Conservation (phyloP, 2,329 filamentous ascomycete genomes). For the Fusarium euwallaceae region DNA sequence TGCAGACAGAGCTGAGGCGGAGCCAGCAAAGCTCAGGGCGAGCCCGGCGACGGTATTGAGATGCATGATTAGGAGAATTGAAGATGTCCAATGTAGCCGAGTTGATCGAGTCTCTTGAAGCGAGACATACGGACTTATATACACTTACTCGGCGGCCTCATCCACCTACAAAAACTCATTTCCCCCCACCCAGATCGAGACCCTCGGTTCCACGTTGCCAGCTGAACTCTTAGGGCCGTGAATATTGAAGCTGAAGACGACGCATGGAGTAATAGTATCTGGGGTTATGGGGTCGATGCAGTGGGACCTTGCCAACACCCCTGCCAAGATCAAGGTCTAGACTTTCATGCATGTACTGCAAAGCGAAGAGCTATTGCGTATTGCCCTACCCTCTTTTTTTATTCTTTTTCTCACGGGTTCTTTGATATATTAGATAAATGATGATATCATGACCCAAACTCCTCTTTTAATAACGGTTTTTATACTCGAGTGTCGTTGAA, state of each 20-base stretch:
- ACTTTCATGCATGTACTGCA: background rate
- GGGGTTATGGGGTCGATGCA: background rate
- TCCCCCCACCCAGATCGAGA: background rate
- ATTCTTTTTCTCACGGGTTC: background rate
- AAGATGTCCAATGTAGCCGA: background rate
- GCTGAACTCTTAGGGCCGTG: background rate
- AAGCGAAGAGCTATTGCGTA: background rate
- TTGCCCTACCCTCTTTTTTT: background rate
- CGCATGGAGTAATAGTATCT: background rate
- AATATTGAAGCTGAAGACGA: background rate
- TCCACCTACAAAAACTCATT: background rate
- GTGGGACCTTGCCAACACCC: background rate
- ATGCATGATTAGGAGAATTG: background rate
- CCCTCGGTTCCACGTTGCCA: background rate
- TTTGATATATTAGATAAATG: background rate
- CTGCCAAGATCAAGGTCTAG: background rate
- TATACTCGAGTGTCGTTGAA: background rate
- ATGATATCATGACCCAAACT: background rate
- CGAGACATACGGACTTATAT: background rate
- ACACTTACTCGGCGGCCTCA: background rate
- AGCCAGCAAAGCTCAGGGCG: background rate
- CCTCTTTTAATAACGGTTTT: background rate
- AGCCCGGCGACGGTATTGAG: background rate
- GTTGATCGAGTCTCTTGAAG: background rate
- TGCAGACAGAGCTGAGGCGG: background rate